Evolutionary conservation across 1,284 basidiomycete species (phyloP).

Genomic region (Puccinia hordei): DNA sequence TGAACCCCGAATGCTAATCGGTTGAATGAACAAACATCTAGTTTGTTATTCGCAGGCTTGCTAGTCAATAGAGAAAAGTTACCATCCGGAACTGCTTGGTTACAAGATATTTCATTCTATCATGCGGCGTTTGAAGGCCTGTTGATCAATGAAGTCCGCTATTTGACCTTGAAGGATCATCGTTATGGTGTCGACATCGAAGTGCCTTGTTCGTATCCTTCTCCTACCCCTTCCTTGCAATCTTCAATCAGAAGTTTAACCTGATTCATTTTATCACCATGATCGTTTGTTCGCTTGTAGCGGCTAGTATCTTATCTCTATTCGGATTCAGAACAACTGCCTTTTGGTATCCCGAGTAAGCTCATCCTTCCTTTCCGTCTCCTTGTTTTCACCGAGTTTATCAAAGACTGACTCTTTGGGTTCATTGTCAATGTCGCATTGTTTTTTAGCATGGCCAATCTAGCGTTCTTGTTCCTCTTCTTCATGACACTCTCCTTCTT

Average conservation of each 20-base stretch:
- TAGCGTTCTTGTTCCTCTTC: constrained; percentile 2
- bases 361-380: not conserved
- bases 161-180: constrained; percentile 85
- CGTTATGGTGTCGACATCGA: constrained; percentile 91
- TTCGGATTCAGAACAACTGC: constrained; percentile 22
- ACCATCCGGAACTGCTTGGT: constrained; percentile 72
- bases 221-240: not conserved
- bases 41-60: constrained; percentile 89
- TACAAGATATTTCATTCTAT: constrained; percentile 92
- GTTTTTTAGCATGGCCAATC: constrained; percentile 16
- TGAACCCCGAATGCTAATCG: constrained; percentile 22
- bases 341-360: constrained; percentile 41
- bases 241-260: not conserved
- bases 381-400: not conserved
- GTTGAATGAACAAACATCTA: constrained; percentile 57
- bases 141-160: constrained; percentile 90
- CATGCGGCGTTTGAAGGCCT: constrained; percentile 97
- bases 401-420: not conserved
- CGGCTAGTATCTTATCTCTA: constrained; percentile 64
- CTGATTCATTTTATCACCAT: constrained; percentile 89
- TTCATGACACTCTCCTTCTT: constrained; percentile 28
- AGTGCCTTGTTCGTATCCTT: constrained; percentile 61
- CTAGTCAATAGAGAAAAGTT: constrained; percentile 90
- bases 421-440: not conserved
- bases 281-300: constrained; percentile 70